Conservation (phyloP, 257 asterid species). For the Verbascum thapsus region DNA sequence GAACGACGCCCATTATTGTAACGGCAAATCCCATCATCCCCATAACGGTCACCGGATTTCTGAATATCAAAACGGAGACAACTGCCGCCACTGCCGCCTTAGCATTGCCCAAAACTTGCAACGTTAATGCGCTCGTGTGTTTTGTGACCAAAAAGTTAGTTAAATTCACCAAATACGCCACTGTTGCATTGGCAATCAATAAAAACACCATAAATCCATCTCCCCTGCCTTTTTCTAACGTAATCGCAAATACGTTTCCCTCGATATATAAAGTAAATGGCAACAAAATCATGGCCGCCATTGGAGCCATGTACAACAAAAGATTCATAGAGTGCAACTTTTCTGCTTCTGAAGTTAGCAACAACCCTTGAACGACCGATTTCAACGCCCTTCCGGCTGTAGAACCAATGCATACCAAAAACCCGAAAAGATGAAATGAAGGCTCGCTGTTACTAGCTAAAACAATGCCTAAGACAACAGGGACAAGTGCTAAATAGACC, state of each 20-base stretch:
- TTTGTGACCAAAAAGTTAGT: constrained; percentile 91
- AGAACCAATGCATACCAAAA: constrained; percentile 79
- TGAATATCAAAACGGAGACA: constrained; percentile 88
- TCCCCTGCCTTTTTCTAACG: constrained; percentile 60
- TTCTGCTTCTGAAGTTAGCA: constrained; percentile 84
- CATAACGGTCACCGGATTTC: constrained; percentile 93
- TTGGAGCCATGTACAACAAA: constrained; percentile 92
- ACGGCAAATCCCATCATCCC: constrained; percentile 88
- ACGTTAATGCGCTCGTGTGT: constrained; percentile 86
- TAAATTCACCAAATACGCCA: constrained; percentile 88
- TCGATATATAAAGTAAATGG: constrained; percentile 85
- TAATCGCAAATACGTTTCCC: constrained; percentile 70
- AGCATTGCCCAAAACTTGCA: constrained; percentile 96
- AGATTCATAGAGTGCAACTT: constrained; percentile 94
- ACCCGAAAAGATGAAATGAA: constrained; percentile 79
- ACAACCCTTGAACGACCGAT: constrained; percentile 87
- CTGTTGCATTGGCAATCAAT: constrained; percentile 70
- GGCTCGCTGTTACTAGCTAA: constrained; percentile 97
- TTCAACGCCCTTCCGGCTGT: constrained; percentile 95
- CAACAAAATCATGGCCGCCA: constrained; percentile 81
- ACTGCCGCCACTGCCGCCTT: constrained; percentile 97
- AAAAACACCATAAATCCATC: constrained; percentile 76
- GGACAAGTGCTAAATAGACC: constrained; percentile 84
- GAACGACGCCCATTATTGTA: constrained; percentile 91
- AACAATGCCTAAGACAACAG: constrained; percentile 90